Conservation (phyloP, 192 early-diverging fungal genomes). For the Physocladia obscura region DNA sequence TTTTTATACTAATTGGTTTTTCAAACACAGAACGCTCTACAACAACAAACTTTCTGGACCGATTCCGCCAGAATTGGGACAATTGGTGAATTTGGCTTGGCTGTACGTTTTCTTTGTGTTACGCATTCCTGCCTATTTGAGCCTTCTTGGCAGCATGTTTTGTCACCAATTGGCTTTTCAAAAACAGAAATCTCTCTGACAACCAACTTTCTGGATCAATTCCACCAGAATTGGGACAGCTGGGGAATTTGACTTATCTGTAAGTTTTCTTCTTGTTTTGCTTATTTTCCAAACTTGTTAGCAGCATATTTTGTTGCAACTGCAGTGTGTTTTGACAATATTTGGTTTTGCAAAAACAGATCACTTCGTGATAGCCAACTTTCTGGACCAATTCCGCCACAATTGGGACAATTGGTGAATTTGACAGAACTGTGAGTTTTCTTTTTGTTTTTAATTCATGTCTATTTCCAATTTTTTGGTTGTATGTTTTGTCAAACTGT, state of each 20-base stretch:
- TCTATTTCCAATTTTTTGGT: too few species aligned
- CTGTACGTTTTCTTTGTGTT: background rate
- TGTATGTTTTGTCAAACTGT: too few species aligned
- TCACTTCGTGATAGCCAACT: background rate
- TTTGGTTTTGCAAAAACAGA: background rate
- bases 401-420: background rate
- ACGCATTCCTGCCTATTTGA: background rate
- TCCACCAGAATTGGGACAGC: background rate
- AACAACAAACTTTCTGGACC: background rate
- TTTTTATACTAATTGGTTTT: background rate
- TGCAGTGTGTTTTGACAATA: background rate
- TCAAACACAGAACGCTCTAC: background rate
- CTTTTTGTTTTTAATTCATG: background rate
- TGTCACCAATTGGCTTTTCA: background rate
- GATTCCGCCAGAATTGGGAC: background rate
- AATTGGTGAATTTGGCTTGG: background rate
- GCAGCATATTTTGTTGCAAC: background rate
- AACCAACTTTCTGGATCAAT: background rate
- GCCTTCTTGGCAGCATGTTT: background rate
- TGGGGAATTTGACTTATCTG: background rate
- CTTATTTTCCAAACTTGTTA: too few species aligned
- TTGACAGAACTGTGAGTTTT: background rate
- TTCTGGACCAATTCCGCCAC: background rate
- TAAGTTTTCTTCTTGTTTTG: too few species aligned
- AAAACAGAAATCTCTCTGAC: background rate